These are phyloP conservation scores for Russula griseocarnosa DNA, from an alignment of 768 basidiomycete species.

Conservation along the genomic window DNA sequence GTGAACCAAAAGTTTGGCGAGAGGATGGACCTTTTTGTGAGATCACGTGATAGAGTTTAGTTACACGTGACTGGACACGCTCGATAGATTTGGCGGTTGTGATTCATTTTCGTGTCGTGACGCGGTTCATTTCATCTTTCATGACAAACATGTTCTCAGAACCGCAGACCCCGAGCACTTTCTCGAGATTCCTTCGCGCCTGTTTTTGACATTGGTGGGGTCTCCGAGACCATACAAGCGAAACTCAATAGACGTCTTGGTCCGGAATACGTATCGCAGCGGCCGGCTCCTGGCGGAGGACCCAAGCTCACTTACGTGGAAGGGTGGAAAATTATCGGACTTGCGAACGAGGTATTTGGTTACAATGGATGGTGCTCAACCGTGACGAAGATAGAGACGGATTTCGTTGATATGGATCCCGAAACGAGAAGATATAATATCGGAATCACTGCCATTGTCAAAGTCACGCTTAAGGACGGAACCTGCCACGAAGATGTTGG, in stretches of 20 bases:
- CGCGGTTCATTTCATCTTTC: too few relatives aligned
- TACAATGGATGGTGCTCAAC: conserved; percentile 94
- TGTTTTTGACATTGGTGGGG: neutral
- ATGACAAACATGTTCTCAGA: conserved; percentile 22
- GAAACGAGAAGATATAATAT: conserved; percentile 62
- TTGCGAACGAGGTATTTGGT: conserved; percentile 98
- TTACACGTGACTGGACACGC: neutral
- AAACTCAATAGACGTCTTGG: conserved; percentile 87
- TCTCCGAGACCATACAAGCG: conserved; percentile 64
- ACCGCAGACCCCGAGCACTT: conserved; percentile 17
- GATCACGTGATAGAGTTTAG: neutral
- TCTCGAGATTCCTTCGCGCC: conserved; percentile 12
- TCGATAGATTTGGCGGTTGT: too few relatives aligned
- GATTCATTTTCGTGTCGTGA: too few relatives aligned
- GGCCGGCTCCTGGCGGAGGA: conserved; percentile 84
- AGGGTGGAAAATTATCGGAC: conserved; percentile 96
- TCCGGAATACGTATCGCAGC: conserved; percentile 87
- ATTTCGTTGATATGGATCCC: conserved; percentile 72
- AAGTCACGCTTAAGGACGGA: conserved; percentile 86
- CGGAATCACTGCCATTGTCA: conserved; percentile 79
- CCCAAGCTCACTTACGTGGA: conserved; percentile 91
- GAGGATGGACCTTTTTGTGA: neutral
- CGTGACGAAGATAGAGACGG: conserved; percentile 68
- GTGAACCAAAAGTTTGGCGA: neutral
- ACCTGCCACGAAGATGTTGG: conserved; percentile 92